A percentile compares a stretch with the other conserved stretches of the same genome.
Evolutionary conservation across 768 basidiomycete genomes (phyloP).

Genomic region (Serendipita sp.): DNA sequence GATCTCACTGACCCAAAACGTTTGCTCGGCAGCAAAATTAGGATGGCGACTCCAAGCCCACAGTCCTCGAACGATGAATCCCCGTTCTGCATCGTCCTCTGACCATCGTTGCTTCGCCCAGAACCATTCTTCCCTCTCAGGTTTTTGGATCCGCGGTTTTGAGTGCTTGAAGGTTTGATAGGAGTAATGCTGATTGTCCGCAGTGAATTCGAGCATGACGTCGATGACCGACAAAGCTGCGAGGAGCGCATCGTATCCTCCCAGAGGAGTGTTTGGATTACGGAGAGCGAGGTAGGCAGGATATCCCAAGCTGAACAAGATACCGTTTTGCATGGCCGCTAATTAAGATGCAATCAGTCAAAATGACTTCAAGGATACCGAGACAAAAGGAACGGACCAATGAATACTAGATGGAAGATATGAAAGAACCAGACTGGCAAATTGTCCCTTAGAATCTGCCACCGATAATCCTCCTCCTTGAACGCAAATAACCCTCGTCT

Average conservation of each 20-base stretch:
- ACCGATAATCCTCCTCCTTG: conserved; percentile 87
- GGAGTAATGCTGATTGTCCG: conserved; percentile 86
- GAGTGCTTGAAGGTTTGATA: conserved; percentile 66
- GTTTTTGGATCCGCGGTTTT: conserved; percentile 23
- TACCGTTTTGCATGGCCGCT: conserved; percentile 36
- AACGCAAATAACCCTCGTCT: conserved; percentile 65
- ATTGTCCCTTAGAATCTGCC: conserved; percentile 56
- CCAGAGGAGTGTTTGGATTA: conserved; percentile 38
- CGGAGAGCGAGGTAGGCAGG: conserved; percentile 18
- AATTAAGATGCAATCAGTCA: conserved; percentile 69
- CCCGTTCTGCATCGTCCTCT: conserved; percentile 51
- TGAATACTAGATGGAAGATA: conserved; percentile 53
- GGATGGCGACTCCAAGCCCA: conserved; percentile 86
- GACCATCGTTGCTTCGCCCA: conserved; percentile 54
- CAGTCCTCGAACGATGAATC: conserved; percentile 71
- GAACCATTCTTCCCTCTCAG: conserved; percentile 40
- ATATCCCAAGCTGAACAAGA: conserved; percentile 9
- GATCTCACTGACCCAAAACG: conserved; percentile 51
- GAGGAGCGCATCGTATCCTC: conserved; percentile 46
- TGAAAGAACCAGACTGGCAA: conserved; percentile 42
- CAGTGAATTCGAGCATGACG: conserved; percentile 57
- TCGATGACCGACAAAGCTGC: conserved; percentile 39
- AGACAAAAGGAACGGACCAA: conserved; percentile 28
- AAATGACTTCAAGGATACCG: background rate
- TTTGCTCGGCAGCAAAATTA: conserved; percentile 83